Evolutionary conservation across 176 grass and related monocot genomes (phyloP), one percentile per base, ranked within the genome.

Genomic region (Oryza coarctata): DNA sequence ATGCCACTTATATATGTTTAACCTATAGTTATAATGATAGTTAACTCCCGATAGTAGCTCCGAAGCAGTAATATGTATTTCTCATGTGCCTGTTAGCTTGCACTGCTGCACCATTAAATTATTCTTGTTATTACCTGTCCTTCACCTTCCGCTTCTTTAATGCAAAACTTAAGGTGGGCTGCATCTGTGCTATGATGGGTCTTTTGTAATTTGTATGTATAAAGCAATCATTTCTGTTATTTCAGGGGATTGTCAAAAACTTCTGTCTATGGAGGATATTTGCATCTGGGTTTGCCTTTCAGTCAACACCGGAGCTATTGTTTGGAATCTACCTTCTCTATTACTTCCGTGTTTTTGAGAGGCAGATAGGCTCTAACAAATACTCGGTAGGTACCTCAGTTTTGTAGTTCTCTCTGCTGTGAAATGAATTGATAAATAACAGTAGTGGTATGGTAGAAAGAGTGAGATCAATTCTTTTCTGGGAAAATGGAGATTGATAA

Each of bases 331-430:
- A 86, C 85, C 89, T 99, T 80, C 83, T 96, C 65, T 99, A 99
- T 90, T 99, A 99, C 66, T 99, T 99, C 79, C 92, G 97, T 80
- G 91, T 99, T 18, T 99, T 96, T 83, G 97, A 99, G 85, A 96
- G 97, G 58, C 93, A 99, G 84, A 99, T 99, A 67, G 93, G 97
- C 38, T 99, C 93, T 49, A 99, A 99, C 55, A 99, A 99, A 92
- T 93, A 96, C 82, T 91, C 93, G 7, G 97, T 99, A 83, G 1
- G 75, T 73, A 64, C 74, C 73, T 65, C 47, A 36, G 15, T 71
- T 27, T 65, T 70, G 25, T 18, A 29, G 4, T 55, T 83, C 20
- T 78, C 32, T 33, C 2, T 73, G 11, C 6, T 86, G 8, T 47
- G 36, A 38, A 68, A 60, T 77, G 34, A 35, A 72, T 58, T 12